Percentiles rank a stretch among this genome's conserved stretches.
These are phyloP conservation scores for Trifolium pratense DNA, from an alignment of 306 rosid genomes.

Conservation along the genomic window DNA sequence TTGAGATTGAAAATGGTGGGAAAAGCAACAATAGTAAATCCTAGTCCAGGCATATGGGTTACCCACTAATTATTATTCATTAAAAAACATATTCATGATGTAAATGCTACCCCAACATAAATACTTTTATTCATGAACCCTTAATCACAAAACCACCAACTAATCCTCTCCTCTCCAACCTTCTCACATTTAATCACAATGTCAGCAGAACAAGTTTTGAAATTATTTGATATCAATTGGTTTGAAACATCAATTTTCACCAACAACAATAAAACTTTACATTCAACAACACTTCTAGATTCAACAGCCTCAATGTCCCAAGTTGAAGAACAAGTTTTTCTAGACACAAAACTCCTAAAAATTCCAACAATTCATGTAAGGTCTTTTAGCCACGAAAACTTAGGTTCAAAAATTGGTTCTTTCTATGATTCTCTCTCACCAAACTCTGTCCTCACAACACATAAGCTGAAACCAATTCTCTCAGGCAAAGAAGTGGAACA, in stretches of 20 bases:
- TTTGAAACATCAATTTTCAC: slow-evolving; percentile 49
- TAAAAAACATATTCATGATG: too few relatives aligned
- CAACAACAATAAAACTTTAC: slow-evolving; percentile 41
- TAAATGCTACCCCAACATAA: too few relatives aligned
- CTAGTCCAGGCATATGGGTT: too few relatives aligned
- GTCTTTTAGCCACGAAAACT: slow-evolving; percentile 55
- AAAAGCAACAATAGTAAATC: too few relatives aligned
- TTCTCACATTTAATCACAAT: slow-evolving; percentile 26
- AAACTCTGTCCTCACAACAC: slow-evolving; percentile 47
- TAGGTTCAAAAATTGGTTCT: slow-evolving; percentile 31
- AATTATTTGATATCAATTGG: slow-evolving; percentile 67
- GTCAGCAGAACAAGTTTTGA: slow-evolving; percentile 62
- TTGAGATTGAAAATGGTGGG: too few relatives aligned
- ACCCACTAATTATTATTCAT: too few relatives aligned
- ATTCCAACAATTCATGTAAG: slow-evolving; percentile 49
- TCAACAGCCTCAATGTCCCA: slow-evolving; percentile 9
- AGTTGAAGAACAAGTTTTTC: neutral
- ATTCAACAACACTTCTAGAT: slow-evolving; percentile 23
- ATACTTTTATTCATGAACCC: too few relatives aligned
- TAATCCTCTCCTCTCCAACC: neutral
- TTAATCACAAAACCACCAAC: neutral
- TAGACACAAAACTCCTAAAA: slow-evolving; percentile 36
- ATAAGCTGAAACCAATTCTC: slow-evolving; percentile 52
- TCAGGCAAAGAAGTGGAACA: slow-evolving; percentile 57
- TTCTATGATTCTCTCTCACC: slow-evolving; percentile 51